Evolutionary conservation across 1,284 basidiomycete species (phyloP).

Genomic region (Inonotus obliquus): DNA sequence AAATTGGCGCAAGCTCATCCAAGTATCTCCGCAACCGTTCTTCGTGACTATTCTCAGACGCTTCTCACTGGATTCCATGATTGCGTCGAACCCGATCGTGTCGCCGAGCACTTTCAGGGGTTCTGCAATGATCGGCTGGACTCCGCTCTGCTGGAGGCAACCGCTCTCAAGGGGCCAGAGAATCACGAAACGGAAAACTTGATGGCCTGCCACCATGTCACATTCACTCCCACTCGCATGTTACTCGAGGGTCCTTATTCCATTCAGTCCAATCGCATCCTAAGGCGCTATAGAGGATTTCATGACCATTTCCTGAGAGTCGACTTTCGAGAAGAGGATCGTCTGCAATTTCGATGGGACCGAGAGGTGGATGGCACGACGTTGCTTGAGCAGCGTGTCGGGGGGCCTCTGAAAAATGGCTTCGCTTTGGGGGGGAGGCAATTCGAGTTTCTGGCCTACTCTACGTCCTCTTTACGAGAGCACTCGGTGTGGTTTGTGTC

Average conservation of each 20-base stretch:
- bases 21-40: constrained; percentile 37
- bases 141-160: neutral
- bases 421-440: constrained; percentile 62
- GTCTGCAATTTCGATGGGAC: constrained; percentile 61
- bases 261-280: constrained; percentile 60
- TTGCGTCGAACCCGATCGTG: constrained; percentile 11
- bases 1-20: constrained; percentile 33
- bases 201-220: constrained; percentile 53
- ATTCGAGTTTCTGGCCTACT: constrained; percentile 75
- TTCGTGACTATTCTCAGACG: constrained; percentile 47
- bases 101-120: constrained; percentile 44
- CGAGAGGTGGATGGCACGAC: constrained; percentile 54
- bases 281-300: constrained; percentile 54
- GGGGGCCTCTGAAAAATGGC: constrained; percentile 56
- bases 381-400: constrained; percentile 58
- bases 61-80: neutral
- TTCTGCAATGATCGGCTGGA: constrained; percentile 12
- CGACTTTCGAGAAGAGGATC: constrained; percentile 75
- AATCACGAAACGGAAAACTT: constrained; percentile 33
- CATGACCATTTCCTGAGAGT: constrained; percentile 70
- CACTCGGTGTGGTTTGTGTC: constrained; percentile 77
- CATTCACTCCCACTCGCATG: constrained; percentile 67
- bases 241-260: constrained; percentile 68
- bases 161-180: constrained; percentile 17
- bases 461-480: constrained; percentile 61